Evolutionary conservation across 176 grass and related monocot genomes (phyloP).

Genomic region (Paspalum notatum): DNA sequence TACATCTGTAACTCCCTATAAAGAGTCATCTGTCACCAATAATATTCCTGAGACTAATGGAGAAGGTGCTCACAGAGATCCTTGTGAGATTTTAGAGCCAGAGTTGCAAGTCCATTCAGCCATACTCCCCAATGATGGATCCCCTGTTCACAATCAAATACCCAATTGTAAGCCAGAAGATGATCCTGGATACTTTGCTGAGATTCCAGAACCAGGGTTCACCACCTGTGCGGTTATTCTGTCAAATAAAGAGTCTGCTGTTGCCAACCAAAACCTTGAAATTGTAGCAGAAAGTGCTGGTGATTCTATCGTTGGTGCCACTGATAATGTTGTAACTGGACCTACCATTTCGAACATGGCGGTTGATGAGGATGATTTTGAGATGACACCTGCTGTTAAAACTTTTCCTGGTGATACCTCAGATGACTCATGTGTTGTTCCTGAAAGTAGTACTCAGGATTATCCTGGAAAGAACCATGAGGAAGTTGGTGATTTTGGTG

Average conservation of each 20-base stretch:
- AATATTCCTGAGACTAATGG: constrained; percentile 19
- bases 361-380: constrained; percentile 18
- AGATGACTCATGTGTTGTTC: constrained; percentile 35
- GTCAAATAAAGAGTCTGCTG: constrained; percentile 33
- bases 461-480: constrained; percentile 36
- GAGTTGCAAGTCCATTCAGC: constrained; percentile 27
- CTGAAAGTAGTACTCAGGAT: constrained; percentile 46
- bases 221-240: constrained; percentile 18
- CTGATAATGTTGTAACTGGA: constrained; percentile 11
- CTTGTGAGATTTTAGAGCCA: constrained; percentile 46
- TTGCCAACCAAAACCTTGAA: constrained; percentile 23
- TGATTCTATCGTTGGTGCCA: constrained; percentile 5
- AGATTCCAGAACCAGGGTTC: constrained; percentile 31
- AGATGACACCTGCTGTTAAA: constrained; percentile 25
- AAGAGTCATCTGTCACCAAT: constrained; percentile 36
- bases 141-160: constrained; percentile 42
- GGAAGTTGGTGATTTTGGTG: constrained; percentile 41
- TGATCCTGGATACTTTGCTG: constrained; percentile 24
- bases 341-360: constrained; percentile 29
- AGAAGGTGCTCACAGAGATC: constrained; percentile 21
- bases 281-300: constrained; percentile 16
- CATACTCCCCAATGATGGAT: constrained; percentile 14
- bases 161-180: constrained; percentile 35
- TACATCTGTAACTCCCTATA: constrained; percentile 26
- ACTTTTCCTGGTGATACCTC: constrained; percentile 31